Evolutionary conservation across 345 rosid species (phyloP), one percentile per base, ranked within the genome.

Genomic region (Salix viminalis): DNA sequence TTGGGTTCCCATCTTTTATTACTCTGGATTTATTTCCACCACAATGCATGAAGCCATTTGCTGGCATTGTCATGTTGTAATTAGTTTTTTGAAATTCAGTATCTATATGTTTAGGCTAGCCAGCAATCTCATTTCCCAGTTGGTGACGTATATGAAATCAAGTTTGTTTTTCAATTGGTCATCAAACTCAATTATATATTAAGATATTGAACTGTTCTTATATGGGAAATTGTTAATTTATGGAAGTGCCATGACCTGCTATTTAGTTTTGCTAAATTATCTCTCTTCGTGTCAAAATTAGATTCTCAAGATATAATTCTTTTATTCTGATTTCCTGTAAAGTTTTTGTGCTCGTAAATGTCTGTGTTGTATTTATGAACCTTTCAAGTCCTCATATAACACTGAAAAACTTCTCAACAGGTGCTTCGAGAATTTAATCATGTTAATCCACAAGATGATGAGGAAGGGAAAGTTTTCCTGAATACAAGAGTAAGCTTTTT

Each of bases 391-490:
- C 21, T 65, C 67, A 26, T 48, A 21, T 24, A n/a, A 46, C 26
- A 32, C 23, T n/a, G 6, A 32, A 58, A n/a, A 71, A 39, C 65
- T 80, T 61, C 19, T 64, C 18, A 74, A 65, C 82, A 96, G 99
- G 95, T 93, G 64, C 94, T 96, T 72, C 88, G 98, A 83, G 97
- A 94, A 84, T 94, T 96, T 82, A 96, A 96, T 88, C 99, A 96
- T 80, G 99, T 92, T 46, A 91, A 96, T 76, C 97, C 99, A 39
- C 99, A 92, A 84, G 97, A 94, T 75, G 97, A 96, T 1, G 97
- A 92, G 69, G 99, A 93, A 75, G 99, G 97, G 74, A 96, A 92
- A 83, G 79, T 88, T 69, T 96, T 96, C 88, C 79, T 79, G 58
- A 86, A 87, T 52, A 82, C 93, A 74, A 86, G 97, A 84, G 98